Conservation (phyloP, 1,284 basidiomycete species). For the Puccinia coronata region DNA sequence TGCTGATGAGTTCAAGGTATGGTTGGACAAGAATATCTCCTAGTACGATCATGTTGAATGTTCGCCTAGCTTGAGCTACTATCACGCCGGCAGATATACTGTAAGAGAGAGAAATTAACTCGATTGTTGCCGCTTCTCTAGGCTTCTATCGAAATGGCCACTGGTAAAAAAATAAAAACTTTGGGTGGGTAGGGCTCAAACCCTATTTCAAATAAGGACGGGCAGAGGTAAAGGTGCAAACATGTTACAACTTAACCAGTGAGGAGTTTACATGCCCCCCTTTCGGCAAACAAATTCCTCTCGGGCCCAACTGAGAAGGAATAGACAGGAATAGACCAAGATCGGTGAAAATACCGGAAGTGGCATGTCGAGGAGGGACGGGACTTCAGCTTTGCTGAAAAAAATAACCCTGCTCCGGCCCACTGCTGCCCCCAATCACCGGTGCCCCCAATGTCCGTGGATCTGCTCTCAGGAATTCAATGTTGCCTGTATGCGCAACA, state of each 20-base stretch:
- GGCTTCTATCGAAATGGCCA: conserved; percentile 13
- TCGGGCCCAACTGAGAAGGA: not conserved
- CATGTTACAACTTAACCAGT: conserved; percentile 21
- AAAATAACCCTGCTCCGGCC: not conserved
- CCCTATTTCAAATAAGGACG: conserved; percentile 19
- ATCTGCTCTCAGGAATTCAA: not conserved
- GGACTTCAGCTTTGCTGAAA: not conserved
- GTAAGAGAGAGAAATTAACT: conserved; percentile 13
- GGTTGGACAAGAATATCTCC: not conserved
- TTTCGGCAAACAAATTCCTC: conserved; percentile 11
- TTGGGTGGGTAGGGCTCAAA: conserved; percentile 8
- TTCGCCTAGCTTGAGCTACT: conserved; percentile 29
- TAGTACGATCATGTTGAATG: conserved; percentile 14
- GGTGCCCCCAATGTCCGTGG: not conserved
- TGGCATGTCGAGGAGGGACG: conserved; percentile 8
- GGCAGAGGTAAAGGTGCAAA: not conserved
- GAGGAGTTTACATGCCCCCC: conserved; percentile 19
- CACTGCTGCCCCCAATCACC: not conserved
- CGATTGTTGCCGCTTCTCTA: conserved; percentile 28
- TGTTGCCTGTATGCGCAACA: conserved; percentile 15
- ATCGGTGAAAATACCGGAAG: conserved; percentile 14
- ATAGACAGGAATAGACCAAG: conserved; percentile 23
- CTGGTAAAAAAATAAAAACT: not conserved
- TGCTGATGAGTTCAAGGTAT: conserved; percentile 23
- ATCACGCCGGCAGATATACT: conserved; percentile 4